phyloP scores from a whole-genome alignment of 306 rosid genomes.

The Dryas alaskensis region DNA sequence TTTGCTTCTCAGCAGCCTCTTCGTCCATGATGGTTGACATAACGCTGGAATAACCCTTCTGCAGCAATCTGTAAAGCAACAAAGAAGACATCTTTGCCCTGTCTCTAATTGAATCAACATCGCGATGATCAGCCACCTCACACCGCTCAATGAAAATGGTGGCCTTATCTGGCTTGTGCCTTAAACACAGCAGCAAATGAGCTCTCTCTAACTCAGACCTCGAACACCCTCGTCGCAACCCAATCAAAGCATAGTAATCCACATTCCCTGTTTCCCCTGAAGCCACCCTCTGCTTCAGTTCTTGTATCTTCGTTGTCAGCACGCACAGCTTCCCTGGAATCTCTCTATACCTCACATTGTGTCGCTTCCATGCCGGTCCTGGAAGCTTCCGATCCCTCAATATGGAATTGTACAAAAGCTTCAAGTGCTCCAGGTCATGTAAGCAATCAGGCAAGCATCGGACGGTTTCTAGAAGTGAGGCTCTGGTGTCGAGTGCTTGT shows the following conservation, averaged over 20 bases:
- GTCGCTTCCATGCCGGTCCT: constrained; percentile 92
- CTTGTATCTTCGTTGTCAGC: constrained; percentile 59
- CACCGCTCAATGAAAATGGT: constrained; percentile 68
- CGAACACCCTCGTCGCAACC: constrained; percentile 81
- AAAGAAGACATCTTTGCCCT: constrained; percentile 73
- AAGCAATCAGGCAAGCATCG: constrained; percentile 83
- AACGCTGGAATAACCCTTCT: constrained; percentile 72
- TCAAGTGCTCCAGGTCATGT: constrained; percentile 86
- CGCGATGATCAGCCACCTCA: constrained; percentile 68
- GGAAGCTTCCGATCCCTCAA: constrained; percentile 81
- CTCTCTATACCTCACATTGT: constrained; percentile 68
- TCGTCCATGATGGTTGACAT: constrained; percentile 60
- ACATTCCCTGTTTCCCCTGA: constrained; percentile 64
- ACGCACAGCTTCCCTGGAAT: constrained; percentile 80
- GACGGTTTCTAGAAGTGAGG: constrained; percentile 65
- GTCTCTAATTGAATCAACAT: constrained; percentile 69
- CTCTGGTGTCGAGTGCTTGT: constrained; percentile 85
- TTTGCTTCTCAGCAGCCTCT: constrained; percentile 72
- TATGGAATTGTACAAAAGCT: constrained; percentile 81
- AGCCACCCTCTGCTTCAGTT: constrained; percentile 64
- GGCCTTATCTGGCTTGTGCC: constrained; percentile 89
- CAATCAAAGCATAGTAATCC: constrained; percentile 78
- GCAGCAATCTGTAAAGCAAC: constrained; percentile 77
- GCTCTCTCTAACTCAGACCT: constrained; percentile 87
- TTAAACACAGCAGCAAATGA: constrained; percentile 55